Evolutionary conservation across 352 stramenopile species (phyloP), one percentile per base, ranked within the genome.

Genomic region (Phytophthora boehmeriae): DNA sequence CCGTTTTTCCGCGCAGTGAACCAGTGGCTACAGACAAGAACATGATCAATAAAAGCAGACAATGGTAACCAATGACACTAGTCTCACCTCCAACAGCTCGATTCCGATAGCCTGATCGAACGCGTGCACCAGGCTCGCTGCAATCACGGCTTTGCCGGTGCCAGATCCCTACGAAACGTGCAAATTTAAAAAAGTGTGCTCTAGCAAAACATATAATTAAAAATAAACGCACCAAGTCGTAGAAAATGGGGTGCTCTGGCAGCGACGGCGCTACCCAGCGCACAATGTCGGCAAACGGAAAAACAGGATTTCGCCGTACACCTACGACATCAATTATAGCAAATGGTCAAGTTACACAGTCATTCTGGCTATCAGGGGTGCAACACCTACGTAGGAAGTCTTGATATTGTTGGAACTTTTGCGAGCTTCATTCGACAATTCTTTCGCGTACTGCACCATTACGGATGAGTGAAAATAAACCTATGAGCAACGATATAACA

Each of bases 91-190:
- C 8, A 95, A 65, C 14, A 88, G 49, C 56, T 95, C 87, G 36
- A 95, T 95, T 57, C 87, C 87, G 34, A 93, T 89, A 16, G 82
- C 83, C 42, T 94, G 86, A 50, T 93, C 77, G 44, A 95, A 95
- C n/a, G 78, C 66, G 49, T 95, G 83, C 39, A 94, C 51, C 10
- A 95, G 63, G 54, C 77, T 88, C 22, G 87, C 87, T 0, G 85
- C 85, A 22, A 95, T 70, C 41, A 95, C 85, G 1, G 87, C 87
- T 48, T 94, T 93, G 39, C 87, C 87, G 2, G 75, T 89, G 16
- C 87, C 87, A 68, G 87, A 92, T 17, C 87, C 87, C 86, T 95
- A 44, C 14, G 35, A 38, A 27, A 55, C 10, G 25, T 6, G 25
- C 25, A 6, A 39, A 54, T 25, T 23, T 54, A 2, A 50, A 30